Evolutionary conservation across 2,329 filamentous ascomycete genomes (phyloP), one percentile per base, ranked within the genome.

Genomic region (Phymatotrichopsis omnivora): DNA sequence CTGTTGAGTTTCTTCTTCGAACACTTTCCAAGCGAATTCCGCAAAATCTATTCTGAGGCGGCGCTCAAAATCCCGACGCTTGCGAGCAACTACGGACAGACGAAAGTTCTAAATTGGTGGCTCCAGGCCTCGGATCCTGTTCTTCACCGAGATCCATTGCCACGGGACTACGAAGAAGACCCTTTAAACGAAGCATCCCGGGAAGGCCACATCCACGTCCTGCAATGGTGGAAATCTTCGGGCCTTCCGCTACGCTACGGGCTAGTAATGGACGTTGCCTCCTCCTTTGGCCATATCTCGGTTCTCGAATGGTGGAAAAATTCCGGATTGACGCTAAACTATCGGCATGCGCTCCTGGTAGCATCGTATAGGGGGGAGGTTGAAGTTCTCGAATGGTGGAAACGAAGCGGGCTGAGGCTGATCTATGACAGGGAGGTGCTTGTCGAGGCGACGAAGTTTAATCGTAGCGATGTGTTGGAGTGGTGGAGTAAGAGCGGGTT

Each of bases 261-360:
- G 61, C 73, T 78, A 4, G 85, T 89, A 0, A 73, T 96, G 14
- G 89, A 95, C 63, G 82, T 87, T 58, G 87, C 89, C 23, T 89
- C 82, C 47, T 79, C 79, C 3, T 81, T 85, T 58, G 86, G 87
- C 6, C 82, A 91, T 54, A 71, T 94, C n/a, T 68, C 77, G 5
- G 85, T 95, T 1, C 72, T 96, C 1, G 81, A 93, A 57, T 96
- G 89, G 89, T 96, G 89, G 89, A 83, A 84, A 56, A 74, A 80
- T 24, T 52, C 47, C 7, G 45, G 47, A 8, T 53, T 59, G 10
- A 56, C 58, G 8, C 51, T 60, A 17, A 49, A 47, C 19, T 56
- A 57, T 14, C 36, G 39, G 12, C 42, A 55, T 34, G 52, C 55
- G 8, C 34, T 54, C 8, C 42, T 45, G 12, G 78, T 91, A 45